These are phyloP conservation scores for Fragaria nilgerrensis DNA, from an alignment of 306 rosid genomes.

Conservation along the genomic window DNA sequence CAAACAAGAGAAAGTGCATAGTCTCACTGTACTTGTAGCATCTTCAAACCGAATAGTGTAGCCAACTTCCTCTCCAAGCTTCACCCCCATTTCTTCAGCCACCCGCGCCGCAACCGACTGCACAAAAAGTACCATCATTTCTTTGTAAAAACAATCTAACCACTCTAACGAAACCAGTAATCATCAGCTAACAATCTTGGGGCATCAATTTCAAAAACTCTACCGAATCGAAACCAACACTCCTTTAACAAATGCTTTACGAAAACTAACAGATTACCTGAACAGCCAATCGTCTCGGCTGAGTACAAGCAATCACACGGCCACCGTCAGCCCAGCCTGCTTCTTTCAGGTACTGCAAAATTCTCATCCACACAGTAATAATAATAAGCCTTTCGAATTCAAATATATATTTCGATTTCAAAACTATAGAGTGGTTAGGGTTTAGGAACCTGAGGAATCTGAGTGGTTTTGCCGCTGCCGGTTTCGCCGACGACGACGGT, in stretches of 20 bases:
- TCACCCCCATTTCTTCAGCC: constrained; percentile 90
- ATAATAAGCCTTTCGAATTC: background rate
- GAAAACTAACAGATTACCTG: constrained; percentile 49
- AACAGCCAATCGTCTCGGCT: constrained; percentile 88
- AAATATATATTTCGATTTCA: background rate
- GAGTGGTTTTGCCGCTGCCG: constrained; percentile 95
- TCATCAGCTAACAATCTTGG: background rate
- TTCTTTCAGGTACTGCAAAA: constrained; percentile 68
- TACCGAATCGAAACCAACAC: background rate
- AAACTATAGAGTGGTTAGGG: background rate
- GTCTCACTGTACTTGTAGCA: constrained; percentile 61
- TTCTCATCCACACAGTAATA: constrained; percentile 1
- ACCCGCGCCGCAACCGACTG: constrained; percentile 91
- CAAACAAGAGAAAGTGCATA: background rate
- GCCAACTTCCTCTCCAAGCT: constrained; percentile 92
- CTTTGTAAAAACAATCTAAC: background rate
- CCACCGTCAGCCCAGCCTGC: constrained; percentile 96
- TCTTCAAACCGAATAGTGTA: constrained; percentile 94
- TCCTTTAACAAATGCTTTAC: background rate
- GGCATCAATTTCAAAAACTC: background rate
- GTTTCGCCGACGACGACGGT: constrained; percentile 92
- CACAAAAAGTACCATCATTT: background rate
- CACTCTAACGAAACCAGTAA: background rate
- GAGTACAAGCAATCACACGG: constrained; percentile 84
- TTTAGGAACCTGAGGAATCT: constrained; percentile 78